Evolutionary conservation across 768 basidiomycete genomes (phyloP).

Genomic region (Boletus insuetus): DNA sequence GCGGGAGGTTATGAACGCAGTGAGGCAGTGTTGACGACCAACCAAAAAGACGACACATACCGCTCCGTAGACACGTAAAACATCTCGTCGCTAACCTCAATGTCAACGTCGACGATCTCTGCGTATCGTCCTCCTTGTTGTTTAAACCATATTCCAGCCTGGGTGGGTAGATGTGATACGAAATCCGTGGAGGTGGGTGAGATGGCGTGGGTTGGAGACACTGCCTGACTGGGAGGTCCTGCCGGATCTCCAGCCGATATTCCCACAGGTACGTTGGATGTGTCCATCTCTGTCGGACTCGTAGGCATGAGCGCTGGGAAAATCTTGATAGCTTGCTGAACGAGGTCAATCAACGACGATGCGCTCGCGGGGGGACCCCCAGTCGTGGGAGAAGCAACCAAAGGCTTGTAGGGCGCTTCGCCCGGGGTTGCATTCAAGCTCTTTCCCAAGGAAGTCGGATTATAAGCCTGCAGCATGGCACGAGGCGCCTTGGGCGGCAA

Average conservation of each 20-base stretch:
- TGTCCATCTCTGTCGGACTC: background rate
- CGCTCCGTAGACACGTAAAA: conserved; percentile 16
- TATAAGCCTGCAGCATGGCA: conserved; percentile 14
- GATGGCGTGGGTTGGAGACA: background rate
- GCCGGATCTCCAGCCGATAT: background rate
- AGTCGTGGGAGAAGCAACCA: conserved; percentile 4
- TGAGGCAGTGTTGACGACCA: too few species aligned
- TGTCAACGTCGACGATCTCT: conserved; percentile 22
- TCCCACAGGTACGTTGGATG: background rate
- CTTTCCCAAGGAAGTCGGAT: background rate
- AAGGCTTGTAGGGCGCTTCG: background rate
- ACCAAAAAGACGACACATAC: conserved; percentile 11
- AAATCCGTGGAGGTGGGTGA: background rate
- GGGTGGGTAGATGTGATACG: conserved; percentile 13
- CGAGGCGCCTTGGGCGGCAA: conserved; percentile 22
- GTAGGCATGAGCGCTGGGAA: conserved; percentile 4
- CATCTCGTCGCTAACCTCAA: conserved; percentile 21
- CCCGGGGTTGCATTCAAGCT: background rate
- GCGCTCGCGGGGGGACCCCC: background rate
- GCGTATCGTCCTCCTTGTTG: conserved; percentile 17
- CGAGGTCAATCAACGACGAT: conserved; percentile 1
- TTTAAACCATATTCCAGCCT: conserved; percentile 28
- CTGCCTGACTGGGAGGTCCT: background rate
- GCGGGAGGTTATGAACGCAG: background rate
- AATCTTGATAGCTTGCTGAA: conserved; percentile 3